Evolutionary conservation across 371 early-diverging fungal genomes (phyloP), one percentile per base, ranked within the genome.

Genomic region (Conidiobolus coronatus): DNA sequence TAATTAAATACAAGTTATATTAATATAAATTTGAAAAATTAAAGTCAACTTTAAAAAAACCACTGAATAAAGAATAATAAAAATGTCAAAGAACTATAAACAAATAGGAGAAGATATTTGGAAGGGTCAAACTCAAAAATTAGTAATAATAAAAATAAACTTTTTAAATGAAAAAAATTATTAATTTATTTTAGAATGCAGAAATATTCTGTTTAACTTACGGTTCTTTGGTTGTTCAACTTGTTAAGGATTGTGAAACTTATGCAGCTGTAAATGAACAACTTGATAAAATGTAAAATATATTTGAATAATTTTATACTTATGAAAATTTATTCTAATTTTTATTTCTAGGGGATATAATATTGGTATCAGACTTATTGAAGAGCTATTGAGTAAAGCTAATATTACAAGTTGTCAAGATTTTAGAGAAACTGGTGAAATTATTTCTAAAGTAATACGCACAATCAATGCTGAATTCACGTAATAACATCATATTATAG

Each of bases 191-290:
- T 5, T 61, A 77, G 74, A 91, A 81, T 56, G 86, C 84, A 2
- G 97, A 96, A 61, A 78, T 96, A n/a, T 96, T 96, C 54, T 81
- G 84, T 2, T 65, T 96, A 47, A 96, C 97, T 42, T 96, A 96
- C 61, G 97, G 97, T 14, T 85, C 97, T 2, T 68, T 96, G 18
- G 97, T 96, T 0, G 81, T 81, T 22, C 95, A 94, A 51, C 71
- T 96, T 5, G 71, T 90, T 41, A 84, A 87, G 55, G 97, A 96
- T 65, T 84, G 80, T 56, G 89, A 92, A 51, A 86, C 91, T 63
- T 89, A 85, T 48, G 52, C 55, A 37, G 79, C 85, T 51, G 94
- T 95, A 34, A 96, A 96, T 64, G 77, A 79, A 57, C 90, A 93
- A 57, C 75, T 96, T 40, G 95, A 94, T 34, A 88, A 90, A 61